These are phyloP conservation scores for Strobilomyces confusus DNA, from an alignment of 768 basidiomycete species.

Conservation along the genomic window DNA sequence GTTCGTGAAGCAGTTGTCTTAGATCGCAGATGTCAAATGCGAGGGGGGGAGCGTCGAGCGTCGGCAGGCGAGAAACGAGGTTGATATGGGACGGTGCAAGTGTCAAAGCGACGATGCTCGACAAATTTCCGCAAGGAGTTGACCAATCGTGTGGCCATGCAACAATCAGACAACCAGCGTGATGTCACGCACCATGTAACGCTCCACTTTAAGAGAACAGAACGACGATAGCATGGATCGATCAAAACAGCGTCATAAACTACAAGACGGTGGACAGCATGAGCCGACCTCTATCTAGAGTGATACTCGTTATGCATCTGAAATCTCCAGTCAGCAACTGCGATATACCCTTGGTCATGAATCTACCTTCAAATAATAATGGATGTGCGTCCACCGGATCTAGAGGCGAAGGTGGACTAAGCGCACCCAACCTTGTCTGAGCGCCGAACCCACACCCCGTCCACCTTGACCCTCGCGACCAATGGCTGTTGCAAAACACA, in stretches of 20 bases:
- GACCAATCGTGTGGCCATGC: conserved; percentile 4
- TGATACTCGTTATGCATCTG: conserved; percentile 8
- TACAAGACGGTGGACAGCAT: conserved; percentile 20
- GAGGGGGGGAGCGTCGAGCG: neutral
- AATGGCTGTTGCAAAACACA: conserved; percentile 7
- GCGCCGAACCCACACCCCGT: conserved; percentile 2
- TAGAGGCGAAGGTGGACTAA: conserved; percentile 6
- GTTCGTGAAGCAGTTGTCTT: neutral
- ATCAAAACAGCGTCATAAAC: conserved; percentile 27
- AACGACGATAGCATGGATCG: conserved; percentile 13
- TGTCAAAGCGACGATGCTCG: conserved; percentile 22
- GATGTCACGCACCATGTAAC: conserved; percentile 33
- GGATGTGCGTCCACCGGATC: conserved; percentile 12
- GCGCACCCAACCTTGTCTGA: conserved; percentile 10
- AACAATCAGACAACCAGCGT: conserved; percentile 16
- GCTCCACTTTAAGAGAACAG: conserved; percentile 2
- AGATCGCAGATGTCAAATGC: neutral
- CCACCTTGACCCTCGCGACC: conserved; percentile 1
- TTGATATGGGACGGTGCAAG: conserved; percentile 10
- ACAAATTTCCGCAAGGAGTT: conserved; percentile 28
- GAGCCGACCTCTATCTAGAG: conserved; percentile 15
- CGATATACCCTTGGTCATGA: neutral
- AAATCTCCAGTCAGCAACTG: conserved; percentile 2
- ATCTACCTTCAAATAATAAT: conserved; percentile 22
- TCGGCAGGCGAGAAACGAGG: neutral